These are phyloP conservation scores for Alloteropsis semialata DNA, from an alignment of 176 grass and related monocot genomes.

Conservation along the genomic window DNA sequence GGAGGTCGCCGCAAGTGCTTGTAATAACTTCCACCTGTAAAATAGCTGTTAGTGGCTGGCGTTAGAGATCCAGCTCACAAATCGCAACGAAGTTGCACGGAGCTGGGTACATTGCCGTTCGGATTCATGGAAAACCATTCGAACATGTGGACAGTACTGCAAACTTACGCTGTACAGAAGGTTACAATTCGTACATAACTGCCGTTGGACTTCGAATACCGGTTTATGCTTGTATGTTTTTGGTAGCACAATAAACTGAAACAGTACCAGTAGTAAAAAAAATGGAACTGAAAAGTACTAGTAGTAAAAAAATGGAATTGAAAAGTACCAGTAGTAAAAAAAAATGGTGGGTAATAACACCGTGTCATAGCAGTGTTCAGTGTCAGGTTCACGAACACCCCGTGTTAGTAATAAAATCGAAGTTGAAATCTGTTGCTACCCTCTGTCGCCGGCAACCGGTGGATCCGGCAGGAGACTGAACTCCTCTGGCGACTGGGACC, in stretches of 20 bases:
- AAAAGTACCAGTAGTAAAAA: no score
- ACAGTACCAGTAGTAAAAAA: no score
- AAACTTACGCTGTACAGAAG: conserved; percentile 24
- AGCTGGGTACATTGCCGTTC: conserved; percentile 23
- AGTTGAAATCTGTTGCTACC: no score
- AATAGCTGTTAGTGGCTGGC: conserved; percentile 26
- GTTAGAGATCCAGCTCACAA: conserved; percentile 26
- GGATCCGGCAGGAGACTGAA: no score
- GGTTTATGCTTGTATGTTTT: not conserved
- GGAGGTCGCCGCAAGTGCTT: conserved; percentile 5
- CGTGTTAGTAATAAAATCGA: no score
- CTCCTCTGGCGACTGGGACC: no score
- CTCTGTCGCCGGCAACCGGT: no score
- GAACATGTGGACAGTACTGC: conserved; percentile 9
- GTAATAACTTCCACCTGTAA: conserved; percentile 54
- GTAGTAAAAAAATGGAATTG: no score
- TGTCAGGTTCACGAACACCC: no score
- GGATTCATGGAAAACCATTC: conserved; percentile 14
- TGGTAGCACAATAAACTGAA: not conserved
- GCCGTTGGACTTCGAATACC: not conserved
- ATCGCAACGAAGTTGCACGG: conserved; percentile 54
- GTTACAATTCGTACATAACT: conserved; percentile 22
- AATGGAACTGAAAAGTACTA: no score
- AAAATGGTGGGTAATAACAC: no score
- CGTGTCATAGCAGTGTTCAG: no score